Conservation (phyloP, 768 basidiomycete species). For the Kondoa malvinella region DNA sequence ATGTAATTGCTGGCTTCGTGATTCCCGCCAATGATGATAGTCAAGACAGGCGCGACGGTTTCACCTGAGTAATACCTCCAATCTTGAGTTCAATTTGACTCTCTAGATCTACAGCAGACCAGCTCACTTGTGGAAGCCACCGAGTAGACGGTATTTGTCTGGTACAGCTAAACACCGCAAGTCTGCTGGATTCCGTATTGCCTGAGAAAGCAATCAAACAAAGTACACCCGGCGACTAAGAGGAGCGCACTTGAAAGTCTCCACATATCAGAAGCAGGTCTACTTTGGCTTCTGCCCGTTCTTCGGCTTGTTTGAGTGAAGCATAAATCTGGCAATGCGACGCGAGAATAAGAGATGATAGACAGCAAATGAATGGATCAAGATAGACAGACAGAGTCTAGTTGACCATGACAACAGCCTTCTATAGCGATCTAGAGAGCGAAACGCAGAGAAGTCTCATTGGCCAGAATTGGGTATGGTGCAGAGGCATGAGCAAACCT, state of each 20-base stretch:
- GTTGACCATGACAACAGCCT: constrained; percentile 86
- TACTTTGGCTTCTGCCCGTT: constrained; percentile 46
- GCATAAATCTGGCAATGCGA: constrained; percentile 50
- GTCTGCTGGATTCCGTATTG: constrained; percentile 68
- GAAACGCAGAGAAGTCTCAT: constrained; percentile 4
- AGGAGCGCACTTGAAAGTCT: constrained; percentile 47
- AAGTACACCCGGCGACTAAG: neutral
- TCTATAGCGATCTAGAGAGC: constrained; percentile 57
- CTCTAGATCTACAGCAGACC: neutral
- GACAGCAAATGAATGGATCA: neutral
- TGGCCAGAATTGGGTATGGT: neutral
- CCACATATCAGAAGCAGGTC: constrained; percentile 84
- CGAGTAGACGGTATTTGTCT: constrained; percentile 64
- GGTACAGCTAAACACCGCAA: constrained; percentile 82
- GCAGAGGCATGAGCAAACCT: too few species aligned
- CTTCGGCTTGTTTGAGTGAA: constrained; percentile 49
- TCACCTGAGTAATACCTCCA: constrained; percentile 71
- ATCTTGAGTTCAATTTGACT: neutral
- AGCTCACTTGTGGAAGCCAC: constrained; percentile 49
- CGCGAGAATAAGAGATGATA: neutral
- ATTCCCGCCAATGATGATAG: constrained; percentile 90
- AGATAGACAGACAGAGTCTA: constrained; percentile 37
- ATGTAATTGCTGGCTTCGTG: constrained; percentile 94
- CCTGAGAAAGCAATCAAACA: constrained; percentile 37
- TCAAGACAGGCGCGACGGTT: constrained; percentile 64